Evolutionary conservation across 1,284 basidiomycete species (phyloP).

Genomic region (Trichosporon sp.): DNA sequence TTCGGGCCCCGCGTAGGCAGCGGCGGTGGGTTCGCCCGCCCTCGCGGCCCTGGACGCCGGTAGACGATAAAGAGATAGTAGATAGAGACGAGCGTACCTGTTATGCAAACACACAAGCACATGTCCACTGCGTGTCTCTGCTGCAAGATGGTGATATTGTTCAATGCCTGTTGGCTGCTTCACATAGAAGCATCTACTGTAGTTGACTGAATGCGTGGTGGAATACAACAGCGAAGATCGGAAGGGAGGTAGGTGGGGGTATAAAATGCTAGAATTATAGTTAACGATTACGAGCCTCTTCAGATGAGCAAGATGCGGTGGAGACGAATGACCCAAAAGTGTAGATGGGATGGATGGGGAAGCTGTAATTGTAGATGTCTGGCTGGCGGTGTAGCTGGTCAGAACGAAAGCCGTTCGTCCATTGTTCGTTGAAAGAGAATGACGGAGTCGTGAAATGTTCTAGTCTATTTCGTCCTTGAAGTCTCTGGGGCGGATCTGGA

Average conservation of each 20-base stretch:
- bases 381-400: background rate
- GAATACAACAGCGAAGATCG: background rate
- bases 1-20: constrained; percentile 46
- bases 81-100: background rate
- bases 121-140: background rate
- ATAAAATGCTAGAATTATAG: background rate
- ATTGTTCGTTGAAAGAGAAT: background rate
- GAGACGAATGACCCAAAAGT: background rate
- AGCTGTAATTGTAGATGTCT: background rate
- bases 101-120: background rate
- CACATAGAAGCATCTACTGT: background rate
- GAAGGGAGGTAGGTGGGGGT: background rate
- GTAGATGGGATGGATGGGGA: background rate
- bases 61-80: constrained; percentile 11
- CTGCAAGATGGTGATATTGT: background rate
- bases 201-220: background rate
- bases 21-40: constrained; percentile 41
- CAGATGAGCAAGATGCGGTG: background rate
- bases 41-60: constrained; percentile 42
- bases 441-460: background rate
- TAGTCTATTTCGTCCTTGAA: background rate
- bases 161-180: background rate
- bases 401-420: background rate
- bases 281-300: background rate
- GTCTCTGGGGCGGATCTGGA: background rate